A percentile compares a stretch with the other conserved stretches of the same genome.
Evolutionary conservation across 345 rosid species (phyloP).

Genomic region (Corchorus olitorius): DNA sequence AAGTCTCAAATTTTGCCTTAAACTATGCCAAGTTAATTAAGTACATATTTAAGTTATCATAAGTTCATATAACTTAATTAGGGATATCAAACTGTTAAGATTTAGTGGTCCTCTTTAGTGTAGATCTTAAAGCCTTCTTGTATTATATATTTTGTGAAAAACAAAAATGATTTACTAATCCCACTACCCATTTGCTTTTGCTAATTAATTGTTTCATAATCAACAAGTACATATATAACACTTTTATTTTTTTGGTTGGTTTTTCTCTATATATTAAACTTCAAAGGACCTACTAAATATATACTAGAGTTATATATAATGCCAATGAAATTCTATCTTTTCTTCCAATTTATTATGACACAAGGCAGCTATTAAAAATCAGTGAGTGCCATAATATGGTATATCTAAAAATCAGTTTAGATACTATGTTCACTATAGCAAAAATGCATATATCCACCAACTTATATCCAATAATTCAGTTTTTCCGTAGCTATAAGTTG

Average conservation of each 20-base stretch:
- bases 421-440: too few relatives aligned
- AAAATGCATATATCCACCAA: too few relatives aligned
- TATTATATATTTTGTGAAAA: background rate
- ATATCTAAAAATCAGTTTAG: too few relatives aligned
- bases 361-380: too few relatives aligned
- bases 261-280: background rate
- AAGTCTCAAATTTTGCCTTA: conserved; percentile 19
- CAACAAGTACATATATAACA: background rate
- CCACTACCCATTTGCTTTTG: background rate
- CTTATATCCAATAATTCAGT: too few relatives aligned
- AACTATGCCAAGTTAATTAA: conserved; percentile 3
- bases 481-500: too few relatives aligned
- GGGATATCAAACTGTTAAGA: conserved; percentile 57
- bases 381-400: too few relatives aligned
- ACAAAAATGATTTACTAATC: background rate
- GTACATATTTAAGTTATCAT: conserved; percentile 22
- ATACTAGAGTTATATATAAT: background rate
- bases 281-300: background rate
- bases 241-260: background rate
- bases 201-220: background rate
- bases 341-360: background rate
- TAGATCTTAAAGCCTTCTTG: conserved; percentile 2
- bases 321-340: background rate
- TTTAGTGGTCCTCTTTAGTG: conserved; percentile 50
- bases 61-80: conserved; percentile 50